A percentile compares a stretch with the other conserved stretches of the same genome.
phyloP scores from a whole-genome alignment of 257 asterid genomes.

The Primulina eburnea region DNA sequence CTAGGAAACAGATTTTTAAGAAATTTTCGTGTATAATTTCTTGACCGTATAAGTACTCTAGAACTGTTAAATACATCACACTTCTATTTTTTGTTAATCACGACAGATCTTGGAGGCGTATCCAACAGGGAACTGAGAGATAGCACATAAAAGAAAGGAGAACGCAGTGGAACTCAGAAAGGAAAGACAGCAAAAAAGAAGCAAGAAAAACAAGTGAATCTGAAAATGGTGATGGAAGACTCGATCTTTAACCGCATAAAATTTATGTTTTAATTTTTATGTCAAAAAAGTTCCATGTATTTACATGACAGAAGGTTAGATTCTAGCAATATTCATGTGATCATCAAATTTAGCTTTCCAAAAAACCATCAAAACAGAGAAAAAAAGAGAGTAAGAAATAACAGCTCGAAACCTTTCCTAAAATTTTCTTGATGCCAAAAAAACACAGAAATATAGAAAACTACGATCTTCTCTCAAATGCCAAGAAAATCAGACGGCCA shows the following conservation, averaged over 20 bases:
- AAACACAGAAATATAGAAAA: background rate
- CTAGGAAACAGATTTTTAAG: slow-evolving; percentile 21
- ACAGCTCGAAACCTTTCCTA: background rate
- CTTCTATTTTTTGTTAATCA: slow-evolving; percentile 22
- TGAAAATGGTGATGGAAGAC: slow-evolving; percentile 14
- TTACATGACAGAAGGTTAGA: slow-evolving; percentile 25
- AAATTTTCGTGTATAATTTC: slow-evolving; percentile 23
- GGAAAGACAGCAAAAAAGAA: slow-evolving; percentile 29
- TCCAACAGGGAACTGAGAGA: slow-evolving; percentile 28
- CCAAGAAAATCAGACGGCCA: background rate
- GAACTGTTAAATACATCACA: slow-evolving; percentile 23
- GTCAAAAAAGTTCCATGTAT: slow-evolving; percentile 8
- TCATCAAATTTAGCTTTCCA: slow-evolving; percentile 3
- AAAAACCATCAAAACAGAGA: background rate
- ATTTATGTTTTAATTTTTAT: slow-evolving; percentile 12
- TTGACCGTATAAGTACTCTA: slow-evolving; percentile 24
- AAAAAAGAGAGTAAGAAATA: background rate
- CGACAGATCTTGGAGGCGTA: slow-evolving; percentile 39
- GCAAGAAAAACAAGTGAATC: slow-evolving; percentile 35
- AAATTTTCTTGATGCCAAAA: background rate
- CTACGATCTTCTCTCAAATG: background rate
- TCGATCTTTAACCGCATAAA: slow-evolving; percentile 27
- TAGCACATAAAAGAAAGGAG: slow-evolving; percentile 18
- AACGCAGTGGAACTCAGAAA: slow-evolving; percentile 27
- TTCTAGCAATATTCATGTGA: slow-evolving; percentile 14